phyloP scores from a whole-genome alignment of 2,329 filamentous ascomycete genomes.

The Fusarium sp. region DNA sequence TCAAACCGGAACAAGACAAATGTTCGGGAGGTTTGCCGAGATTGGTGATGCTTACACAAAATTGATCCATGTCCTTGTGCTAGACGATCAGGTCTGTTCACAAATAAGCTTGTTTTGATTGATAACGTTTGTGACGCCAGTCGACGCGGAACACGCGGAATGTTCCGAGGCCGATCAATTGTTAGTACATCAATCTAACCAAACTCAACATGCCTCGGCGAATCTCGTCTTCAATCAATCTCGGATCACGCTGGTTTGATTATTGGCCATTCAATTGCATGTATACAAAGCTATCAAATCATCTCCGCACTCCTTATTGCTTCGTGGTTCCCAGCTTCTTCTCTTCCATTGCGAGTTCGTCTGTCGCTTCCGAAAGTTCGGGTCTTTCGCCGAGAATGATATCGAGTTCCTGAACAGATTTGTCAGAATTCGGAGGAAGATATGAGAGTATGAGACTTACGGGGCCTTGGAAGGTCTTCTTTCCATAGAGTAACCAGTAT shows the following conservation, averaged over 20 bases:
- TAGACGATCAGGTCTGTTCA: background rate
- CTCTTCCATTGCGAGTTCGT: constrained; percentile 31
- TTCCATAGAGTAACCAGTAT: constrained; percentile 33
- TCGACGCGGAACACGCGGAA: no score
- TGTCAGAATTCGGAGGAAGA: fast-evolving
- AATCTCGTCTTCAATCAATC: background rate
- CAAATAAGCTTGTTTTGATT: background rate
- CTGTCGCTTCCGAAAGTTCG: constrained; percentile 8
- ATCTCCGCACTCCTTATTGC: background rate
- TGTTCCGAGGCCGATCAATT: no score
- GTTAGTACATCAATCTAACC: background rate
- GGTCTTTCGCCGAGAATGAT: constrained; percentile 26
- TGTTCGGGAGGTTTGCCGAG: background rate
- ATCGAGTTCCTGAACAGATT: constrained; percentile 14
- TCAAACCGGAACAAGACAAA: background rate
- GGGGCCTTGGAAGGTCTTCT: constrained; percentile 35
- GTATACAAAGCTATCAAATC: background rate
- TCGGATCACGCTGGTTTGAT: background rate
- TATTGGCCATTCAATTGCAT: background rate
- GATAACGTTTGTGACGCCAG: no score
- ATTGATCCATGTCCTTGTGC: background rate
- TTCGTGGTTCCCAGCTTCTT: constrained; percentile 16
- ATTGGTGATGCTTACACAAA: background rate
- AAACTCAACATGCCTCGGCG: background rate
- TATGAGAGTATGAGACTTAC: background rate